Base-by-base conservation (phyloP, 768 basidiomycete species). In the Lentinula guzmanii region DNA sequence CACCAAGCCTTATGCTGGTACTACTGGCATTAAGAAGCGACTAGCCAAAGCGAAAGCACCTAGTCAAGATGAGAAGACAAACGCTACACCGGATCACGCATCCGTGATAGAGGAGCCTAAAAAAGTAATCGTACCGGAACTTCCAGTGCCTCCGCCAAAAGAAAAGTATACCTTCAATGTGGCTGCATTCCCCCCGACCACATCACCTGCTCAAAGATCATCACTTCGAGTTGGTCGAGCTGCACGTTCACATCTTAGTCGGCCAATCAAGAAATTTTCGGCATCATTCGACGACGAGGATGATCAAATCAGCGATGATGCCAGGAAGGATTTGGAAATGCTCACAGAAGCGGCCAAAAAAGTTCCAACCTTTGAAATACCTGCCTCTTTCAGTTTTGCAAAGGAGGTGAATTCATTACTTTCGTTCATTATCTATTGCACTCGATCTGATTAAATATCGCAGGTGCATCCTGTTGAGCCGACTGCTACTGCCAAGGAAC, bases 21-120 rank as follows among this genome's bases (percentile, higher is more conserved):
- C 85, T 63, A 87, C 90, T 57, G 88, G 89, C 0, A 86, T 90
- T 80, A 90, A 87, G 77, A 91, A 87, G 68, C 74, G 90, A 70
- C 71, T 91, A 42, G 85, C 87, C 21, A 80, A 83, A 65, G 74
- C 57, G 67, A 68, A 56, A 52, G 15, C 65, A 35, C 51, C 34
- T 18, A 62, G 62, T 48, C 33, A 67, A 61, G 61, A 60, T 64
- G 58, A 41, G 61, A 59, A 3, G 63, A 63, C 24, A 63, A 37
- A 50, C 67, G 62, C 28, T 52, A 11, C 28, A 15, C 6, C 35
- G 21, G 43, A 58, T 54, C 43, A 41, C 5, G 28, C 21, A 31
- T 9, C 45, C 34, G 24, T 39, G 2, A 41, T 34, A 10, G 52
- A 37, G 34, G 41, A 33, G 39, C 59, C 16, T 41, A 42, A 39